These are phyloP conservation scores for Aspergillus ochraceoroseus DNA, from an alignment of 2,329 filamentous ascomycete species.

Conservation along the genomic window DNA sequence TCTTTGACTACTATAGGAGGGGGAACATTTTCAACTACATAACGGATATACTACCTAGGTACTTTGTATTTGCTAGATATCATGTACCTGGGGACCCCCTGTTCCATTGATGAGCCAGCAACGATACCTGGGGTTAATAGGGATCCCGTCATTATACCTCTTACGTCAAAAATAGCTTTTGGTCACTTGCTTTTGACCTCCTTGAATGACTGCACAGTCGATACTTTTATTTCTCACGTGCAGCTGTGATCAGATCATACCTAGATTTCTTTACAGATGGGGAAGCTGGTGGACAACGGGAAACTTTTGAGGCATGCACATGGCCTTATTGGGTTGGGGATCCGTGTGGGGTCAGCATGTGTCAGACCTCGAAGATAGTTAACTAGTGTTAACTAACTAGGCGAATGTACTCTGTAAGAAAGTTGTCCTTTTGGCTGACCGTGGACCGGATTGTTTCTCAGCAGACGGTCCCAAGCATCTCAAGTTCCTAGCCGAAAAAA, in stretches of 20 bases:
- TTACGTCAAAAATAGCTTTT: neutral
- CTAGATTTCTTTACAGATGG: slow-evolving; percentile 6
- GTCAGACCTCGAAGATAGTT: slow-evolving; percentile 13
- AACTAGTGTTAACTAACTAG: too few relatives aligned
- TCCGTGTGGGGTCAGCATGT: slow-evolving; percentile 20
- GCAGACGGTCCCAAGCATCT: neutral
- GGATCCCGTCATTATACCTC: slow-evolving; percentile 1
- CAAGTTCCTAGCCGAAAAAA: slow-evolving; percentile 8
- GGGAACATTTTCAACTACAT: slow-evolving; percentile 1
- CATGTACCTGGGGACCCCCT: too few relatives aligned
- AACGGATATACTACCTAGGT: too few relatives aligned
- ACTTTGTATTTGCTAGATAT: too few relatives aligned
- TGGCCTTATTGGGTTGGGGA: slow-evolving; percentile 12
- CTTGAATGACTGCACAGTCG: slow-evolving; percentile 1
- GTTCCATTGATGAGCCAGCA: too few relatives aligned
- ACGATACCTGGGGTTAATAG: neutral
- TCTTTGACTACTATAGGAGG: slow-evolving; percentile 1
- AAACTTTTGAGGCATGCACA: slow-evolving; percentile 17
- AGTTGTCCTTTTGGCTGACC: slow-evolving; percentile 8
- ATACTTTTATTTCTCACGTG: slow-evolving; percentile 5
- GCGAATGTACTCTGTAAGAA: slow-evolving; percentile 10
- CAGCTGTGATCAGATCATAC: slow-evolving; percentile 20
- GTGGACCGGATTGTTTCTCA: slow-evolving; percentile 2
- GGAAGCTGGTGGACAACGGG: slow-evolving; percentile 5
- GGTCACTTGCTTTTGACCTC: neutral